Percentiles rank a stretch among this genome's conserved stretches.
Evolutionary conservation across 176 grass and related monocot species (phyloP).

Genomic region (Musa troglodytarum): DNA sequence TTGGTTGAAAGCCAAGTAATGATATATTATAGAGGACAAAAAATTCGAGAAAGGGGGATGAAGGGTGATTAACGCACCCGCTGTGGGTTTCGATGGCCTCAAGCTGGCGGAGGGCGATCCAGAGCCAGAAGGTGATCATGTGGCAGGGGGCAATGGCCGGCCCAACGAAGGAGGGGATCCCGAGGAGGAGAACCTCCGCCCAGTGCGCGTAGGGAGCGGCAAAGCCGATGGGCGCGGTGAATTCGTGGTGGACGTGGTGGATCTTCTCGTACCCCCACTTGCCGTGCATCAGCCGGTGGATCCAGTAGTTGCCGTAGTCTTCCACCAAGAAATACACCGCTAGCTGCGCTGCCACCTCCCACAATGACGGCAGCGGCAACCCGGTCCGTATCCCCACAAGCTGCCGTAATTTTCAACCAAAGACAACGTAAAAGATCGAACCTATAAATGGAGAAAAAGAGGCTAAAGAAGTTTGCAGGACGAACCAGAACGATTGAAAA

Average conservation of each 20-base stretch:
- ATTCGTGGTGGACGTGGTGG: slow-evolving; percentile 80
- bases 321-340: slow-evolving; percentile 78
- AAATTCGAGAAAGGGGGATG: not conserved
- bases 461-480: not conserved
- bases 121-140: slow-evolving; percentile 88
- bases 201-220: slow-evolving; percentile 78
- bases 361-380: slow-evolving; percentile 56
- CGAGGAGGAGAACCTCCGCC: slow-evolving; percentile 74
- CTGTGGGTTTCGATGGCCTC: slow-evolving; percentile 79
- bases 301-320: slow-evolving; percentile 85
- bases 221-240: slow-evolving; percentile 71
- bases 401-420: slow-evolving; percentile 20
- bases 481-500: slow-evolving; percentile 10
- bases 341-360: slow-evolving; percentile 61
- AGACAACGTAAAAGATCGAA: too few species aligned
- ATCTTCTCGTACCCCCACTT: slow-evolving; percentile 77
- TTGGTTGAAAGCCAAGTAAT: not conserved
- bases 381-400: slow-evolving; percentile 61
- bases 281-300: slow-evolving; percentile 64
- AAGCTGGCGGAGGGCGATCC: slow-evolving; percentile 66
- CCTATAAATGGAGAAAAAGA: too few species aligned
- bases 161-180: slow-evolving; percentile 60
- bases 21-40: not conserved
- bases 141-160: slow-evolving; percentile 68
- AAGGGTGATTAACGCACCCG: slow-evolving; percentile 37